These are phyloP conservation scores for Pseudevernia furfuracea DNA, from an alignment of 495 filamentous ascomycete genomes.

Conservation along the genomic window DNA sequence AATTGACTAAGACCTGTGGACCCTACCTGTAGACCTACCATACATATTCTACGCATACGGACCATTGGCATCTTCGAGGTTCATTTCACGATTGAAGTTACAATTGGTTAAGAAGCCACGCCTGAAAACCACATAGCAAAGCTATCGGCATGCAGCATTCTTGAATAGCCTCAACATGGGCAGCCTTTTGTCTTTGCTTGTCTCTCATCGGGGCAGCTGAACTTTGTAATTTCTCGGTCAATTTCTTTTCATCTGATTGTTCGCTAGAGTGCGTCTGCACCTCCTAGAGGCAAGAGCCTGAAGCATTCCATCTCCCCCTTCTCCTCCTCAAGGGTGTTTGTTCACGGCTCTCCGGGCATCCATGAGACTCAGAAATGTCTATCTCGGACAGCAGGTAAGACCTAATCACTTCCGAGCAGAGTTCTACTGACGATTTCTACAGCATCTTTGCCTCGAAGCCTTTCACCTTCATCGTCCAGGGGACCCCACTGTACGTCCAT, in stretches of 20 bases:
- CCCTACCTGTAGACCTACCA: too few relatives aligned
- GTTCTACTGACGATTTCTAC: neutral
- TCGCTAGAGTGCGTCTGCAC: neutral
- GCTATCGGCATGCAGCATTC: neutral
- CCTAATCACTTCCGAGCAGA: too few relatives aligned
- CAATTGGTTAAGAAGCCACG: neutral
- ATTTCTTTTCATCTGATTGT: neutral
- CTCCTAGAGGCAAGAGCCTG: neutral
- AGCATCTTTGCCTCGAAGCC: constrained; percentile 15
- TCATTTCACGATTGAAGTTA: neutral
- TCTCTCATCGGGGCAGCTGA: neutral
- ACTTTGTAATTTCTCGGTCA: neutral
- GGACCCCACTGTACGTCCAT: constrained; percentile 14
- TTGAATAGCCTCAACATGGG: constrained; percentile 1
- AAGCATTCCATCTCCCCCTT: neutral
- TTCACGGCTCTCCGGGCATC: neutral
- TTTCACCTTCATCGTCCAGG: constrained; percentile 17
- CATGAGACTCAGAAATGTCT: neutral
- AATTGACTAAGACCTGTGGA: neutral
- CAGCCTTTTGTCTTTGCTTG: neutral
- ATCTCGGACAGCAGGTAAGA: constrained; percentile 13
- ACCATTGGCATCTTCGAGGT: neutral
- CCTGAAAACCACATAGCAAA: neutral
- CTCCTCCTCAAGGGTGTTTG: neutral
- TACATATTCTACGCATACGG: neutral